Percentiles rank a stretch among this genome's conserved stretches.
Conservation (phyloP, 495 filamentous ascomycete genomes). For the Hypoxylon cercidicola region DNA sequence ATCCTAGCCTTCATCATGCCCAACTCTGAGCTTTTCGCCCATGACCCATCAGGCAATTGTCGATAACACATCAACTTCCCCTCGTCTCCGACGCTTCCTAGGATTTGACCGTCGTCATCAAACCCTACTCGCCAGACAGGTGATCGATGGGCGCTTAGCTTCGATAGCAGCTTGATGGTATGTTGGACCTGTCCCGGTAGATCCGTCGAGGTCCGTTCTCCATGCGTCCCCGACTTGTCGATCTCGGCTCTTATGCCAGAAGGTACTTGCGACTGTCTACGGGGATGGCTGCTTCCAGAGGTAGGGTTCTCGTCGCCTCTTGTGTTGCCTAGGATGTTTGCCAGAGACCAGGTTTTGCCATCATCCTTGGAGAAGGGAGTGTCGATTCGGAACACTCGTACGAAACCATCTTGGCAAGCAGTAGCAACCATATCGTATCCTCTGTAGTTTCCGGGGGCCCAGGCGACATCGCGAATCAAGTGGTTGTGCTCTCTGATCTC, state of each 20-base stretch:
- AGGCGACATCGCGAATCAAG: slow-evolving; percentile 89
- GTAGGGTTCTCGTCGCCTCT: slow-evolving; percentile 36
- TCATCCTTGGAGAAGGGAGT: slow-evolving; percentile 59
- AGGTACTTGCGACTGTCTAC: slow-evolving; percentile 45
- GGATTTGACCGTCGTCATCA: slow-evolving; percentile 68
- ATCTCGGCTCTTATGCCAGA: slow-evolving; percentile 70
- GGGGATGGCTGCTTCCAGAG: slow-evolving; percentile 28
- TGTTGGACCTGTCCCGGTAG: slow-evolving; percentile 59
- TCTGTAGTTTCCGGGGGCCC: slow-evolving; percentile 87
- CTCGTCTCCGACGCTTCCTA: slow-evolving; percentile 69
- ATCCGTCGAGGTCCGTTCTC: slow-evolving; percentile 47
- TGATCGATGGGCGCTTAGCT: slow-evolving; percentile 62
- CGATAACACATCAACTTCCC: slow-evolving; percentile 68
- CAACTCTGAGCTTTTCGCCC: slow-evolving; percentile 65
- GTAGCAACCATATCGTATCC: slow-evolving; percentile 92
- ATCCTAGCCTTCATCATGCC: slow-evolving; percentile 62
- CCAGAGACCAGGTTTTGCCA: slow-evolving; percentile 45
- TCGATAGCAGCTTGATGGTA: slow-evolving; percentile 60
- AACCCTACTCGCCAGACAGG: slow-evolving; percentile 71
- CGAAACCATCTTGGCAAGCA: slow-evolving; percentile 87
- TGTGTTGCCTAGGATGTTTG: slow-evolving; percentile 39
- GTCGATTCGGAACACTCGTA: slow-evolving; percentile 84
- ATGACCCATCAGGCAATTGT: slow-evolving; percentile 61
- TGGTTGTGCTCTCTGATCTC: slow-evolving; percentile 75
- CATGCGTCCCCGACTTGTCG: slow-evolving; percentile 57